A percentile compares a stretch with the other conserved stretches of the same genome.
These are phyloP conservation scores for Aspergillus hancockii DNA, from an alignment of 495 filamentous ascomycete species.

Conservation along the genomic window DNA sequence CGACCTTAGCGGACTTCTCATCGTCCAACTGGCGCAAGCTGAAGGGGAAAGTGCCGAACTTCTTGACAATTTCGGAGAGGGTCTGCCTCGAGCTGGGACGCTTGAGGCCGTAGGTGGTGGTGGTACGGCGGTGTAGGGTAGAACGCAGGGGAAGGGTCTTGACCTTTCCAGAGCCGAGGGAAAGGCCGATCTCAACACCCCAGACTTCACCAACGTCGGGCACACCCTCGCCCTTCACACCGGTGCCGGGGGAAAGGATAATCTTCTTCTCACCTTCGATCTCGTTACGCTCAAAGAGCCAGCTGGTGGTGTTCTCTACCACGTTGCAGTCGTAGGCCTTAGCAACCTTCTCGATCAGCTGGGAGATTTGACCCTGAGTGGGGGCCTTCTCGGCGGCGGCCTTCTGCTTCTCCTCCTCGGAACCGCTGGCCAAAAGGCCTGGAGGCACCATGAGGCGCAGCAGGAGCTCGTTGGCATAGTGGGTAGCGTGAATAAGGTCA, in stretches of 20 bases:
- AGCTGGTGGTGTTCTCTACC: constrained; percentile 96
- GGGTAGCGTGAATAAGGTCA: constrained; percentile 84
- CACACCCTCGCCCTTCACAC: constrained; percentile 84
- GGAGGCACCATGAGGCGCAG: constrained; percentile 87
- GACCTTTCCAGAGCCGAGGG: constrained; percentile 87
- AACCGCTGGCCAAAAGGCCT: constrained; percentile 77
- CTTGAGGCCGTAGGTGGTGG: constrained; percentile 87
- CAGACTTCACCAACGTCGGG: constrained; percentile 94
- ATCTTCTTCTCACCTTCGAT: constrained; percentile 99
- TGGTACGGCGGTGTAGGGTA: constrained; percentile 90
- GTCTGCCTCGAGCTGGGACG: constrained; percentile 87
- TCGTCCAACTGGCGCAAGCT: constrained; percentile 95
- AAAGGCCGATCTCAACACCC: constrained; percentile 95
- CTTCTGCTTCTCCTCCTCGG: constrained; percentile 93
- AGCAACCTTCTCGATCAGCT: constrained; percentile 86
- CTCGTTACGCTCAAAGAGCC: constrained; percentile 93
- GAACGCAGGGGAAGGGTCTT: constrained; percentile 85
- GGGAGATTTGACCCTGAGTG: constrained; percentile 80
- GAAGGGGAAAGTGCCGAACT: constrained; percentile 97
- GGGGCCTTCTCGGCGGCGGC: constrained; percentile 77
- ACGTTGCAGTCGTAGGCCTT: constrained; percentile 89
- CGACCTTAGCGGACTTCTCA: constrained; percentile 93
- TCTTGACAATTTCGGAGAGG: constrained; percentile 89
- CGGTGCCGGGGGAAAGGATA: constrained; percentile 81
- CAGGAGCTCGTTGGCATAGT: constrained; percentile 95